A percentile compares a stretch with the other conserved stretches of the same genome.
Conservation (phyloP, 441 rosid genomes). For the Croton laevigatus region DNA sequence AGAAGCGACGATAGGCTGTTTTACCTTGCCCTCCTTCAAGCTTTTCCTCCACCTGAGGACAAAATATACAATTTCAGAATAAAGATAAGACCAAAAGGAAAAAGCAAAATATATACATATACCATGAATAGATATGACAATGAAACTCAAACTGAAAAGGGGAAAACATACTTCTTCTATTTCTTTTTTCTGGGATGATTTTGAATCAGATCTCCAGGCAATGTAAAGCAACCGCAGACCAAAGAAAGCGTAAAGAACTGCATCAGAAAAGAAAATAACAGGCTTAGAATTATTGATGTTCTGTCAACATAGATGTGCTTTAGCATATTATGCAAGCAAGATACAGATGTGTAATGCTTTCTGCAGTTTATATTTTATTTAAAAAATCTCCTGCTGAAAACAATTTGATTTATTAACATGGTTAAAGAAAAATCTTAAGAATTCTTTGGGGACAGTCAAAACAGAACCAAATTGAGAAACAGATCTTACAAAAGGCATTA, state of each 20-base stretch:
- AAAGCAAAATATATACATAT: too few species aligned
- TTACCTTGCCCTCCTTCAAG: slow-evolving; percentile 91
- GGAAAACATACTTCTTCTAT: slow-evolving; percentile 77
- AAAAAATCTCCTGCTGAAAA: not conserved
- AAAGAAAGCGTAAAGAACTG: slow-evolving; percentile 90
- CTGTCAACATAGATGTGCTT: not conserved
- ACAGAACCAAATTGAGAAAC: not conserved
- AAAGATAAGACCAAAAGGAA: slow-evolving; percentile 1
- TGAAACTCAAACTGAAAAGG: slow-evolving; percentile 6
- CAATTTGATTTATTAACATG: not conserved
- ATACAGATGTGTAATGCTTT: not conserved
- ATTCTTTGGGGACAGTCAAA: not conserved
- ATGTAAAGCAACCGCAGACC: slow-evolving; percentile 93
- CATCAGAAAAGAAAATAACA: slow-evolving; percentile 17
- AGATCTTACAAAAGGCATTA: not conserved
- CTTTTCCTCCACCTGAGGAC: slow-evolving; percentile 89
- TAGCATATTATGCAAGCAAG: not conserved
- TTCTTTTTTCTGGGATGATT: slow-evolving; percentile 88
- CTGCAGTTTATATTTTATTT: not conserved
- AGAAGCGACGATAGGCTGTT: slow-evolving; percentile 67
- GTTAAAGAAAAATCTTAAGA: not conserved
- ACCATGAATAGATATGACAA: not conserved
- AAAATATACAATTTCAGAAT: slow-evolving; percentile 14
- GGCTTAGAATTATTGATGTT: not conserved
- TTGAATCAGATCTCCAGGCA: slow-evolving; percentile 98